These are phyloP conservation scores for Bolboschoenus planiculmis DNA, from an alignment of 176 grass and related monocot species.

Conservation along the genomic window DNA sequence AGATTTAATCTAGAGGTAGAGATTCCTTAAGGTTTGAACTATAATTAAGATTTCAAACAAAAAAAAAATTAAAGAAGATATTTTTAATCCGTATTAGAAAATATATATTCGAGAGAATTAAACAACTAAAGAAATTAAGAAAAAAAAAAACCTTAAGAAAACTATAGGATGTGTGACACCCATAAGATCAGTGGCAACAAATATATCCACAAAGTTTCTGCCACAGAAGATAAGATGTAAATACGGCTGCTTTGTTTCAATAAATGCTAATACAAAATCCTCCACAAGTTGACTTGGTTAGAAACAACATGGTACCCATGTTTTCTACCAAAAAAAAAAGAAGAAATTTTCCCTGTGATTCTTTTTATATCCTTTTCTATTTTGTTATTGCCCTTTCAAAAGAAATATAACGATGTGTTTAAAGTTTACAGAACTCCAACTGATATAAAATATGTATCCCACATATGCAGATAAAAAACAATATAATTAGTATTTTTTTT, in stretches of 20 bases:
- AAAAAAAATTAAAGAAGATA: too few relatives aligned
- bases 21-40: too few relatives aligned
- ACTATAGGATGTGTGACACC: too few relatives aligned
- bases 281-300: not conserved
- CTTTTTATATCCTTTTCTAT: not conserved
- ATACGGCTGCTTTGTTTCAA: not conserved
- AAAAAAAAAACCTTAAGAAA: too few relatives aligned
- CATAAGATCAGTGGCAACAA: not conserved
- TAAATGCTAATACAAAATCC: not conserved
- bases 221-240: not conserved
- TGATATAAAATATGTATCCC: not conserved
- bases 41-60: too few relatives aligned
- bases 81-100: too few relatives aligned
- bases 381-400: not conserved
- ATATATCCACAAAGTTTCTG: not conserved
- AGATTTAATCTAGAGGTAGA: too few relatives aligned
- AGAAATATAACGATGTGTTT: not conserved
- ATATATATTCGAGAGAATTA: too few relatives aligned
- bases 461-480: not conserved
- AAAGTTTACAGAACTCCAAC: not conserved
- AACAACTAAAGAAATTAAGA: too few relatives aligned
- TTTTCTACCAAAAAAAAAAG: not conserved
- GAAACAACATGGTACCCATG: not conserved
- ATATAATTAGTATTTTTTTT: not conserved
- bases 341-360: not conserved